Conservation (phyloP, 2,329 filamentous ascomycete genomes). For the Sordariomycetes sp. region DNA sequence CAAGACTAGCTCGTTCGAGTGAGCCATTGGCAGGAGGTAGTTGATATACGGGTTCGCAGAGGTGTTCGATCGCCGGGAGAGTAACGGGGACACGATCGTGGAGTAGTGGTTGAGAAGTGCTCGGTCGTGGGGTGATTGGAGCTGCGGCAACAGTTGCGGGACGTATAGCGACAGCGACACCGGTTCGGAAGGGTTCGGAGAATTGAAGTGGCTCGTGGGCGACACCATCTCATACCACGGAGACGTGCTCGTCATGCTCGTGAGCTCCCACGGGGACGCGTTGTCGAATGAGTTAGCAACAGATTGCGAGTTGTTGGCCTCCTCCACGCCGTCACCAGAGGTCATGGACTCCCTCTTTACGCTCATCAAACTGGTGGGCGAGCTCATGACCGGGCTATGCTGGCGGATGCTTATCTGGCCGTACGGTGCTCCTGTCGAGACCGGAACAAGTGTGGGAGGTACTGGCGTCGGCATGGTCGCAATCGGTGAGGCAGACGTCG, state of each 20-base stretch:
- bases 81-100: constrained; percentile 20
- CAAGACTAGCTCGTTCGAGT: constrained; percentile 20
- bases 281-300: not conserved
- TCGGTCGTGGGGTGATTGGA: constrained; percentile 17
- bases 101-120: constrained; percentile 23
- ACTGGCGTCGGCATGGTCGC: not conserved
- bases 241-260: constrained; percentile 8
- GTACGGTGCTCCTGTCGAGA: not conserved
- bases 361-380: not conserved
- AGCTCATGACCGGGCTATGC: not conserved
- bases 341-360: not conserved
- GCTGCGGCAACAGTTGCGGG: constrained; percentile 18
- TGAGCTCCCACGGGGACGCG: constrained; percentile 10
- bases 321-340: not conserved
- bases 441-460: too few relatives aligned
- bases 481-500: not conserved
- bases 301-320: too few relatives aligned
- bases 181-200: constrained; percentile 11
- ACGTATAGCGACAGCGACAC: constrained; percentile 17
- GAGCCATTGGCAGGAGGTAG: constrained; percentile 21
- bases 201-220: constrained; percentile 13
- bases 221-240: constrained; percentile 14
- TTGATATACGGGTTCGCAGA: constrained; percentile 19
- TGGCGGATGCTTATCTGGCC: not conserved
- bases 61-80: constrained; percentile 17